phyloP scores from a whole-genome alignment of 768 basidiomycete genomes.

The Tricholoma furcatifolium region DNA sequence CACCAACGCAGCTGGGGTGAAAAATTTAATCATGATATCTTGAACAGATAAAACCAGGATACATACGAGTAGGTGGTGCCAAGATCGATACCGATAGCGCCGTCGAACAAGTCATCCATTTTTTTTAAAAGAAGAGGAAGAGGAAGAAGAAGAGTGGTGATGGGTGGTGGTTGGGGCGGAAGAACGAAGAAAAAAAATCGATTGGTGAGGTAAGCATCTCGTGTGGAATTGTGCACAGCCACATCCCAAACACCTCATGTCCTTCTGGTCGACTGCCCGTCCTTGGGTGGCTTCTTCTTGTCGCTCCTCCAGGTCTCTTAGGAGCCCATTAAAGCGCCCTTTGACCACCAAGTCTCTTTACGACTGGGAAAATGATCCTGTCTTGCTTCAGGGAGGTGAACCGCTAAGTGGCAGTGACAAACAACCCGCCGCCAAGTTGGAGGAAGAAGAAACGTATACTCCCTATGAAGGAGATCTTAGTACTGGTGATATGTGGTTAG shows the following conservation, averaged over 20 bases:
- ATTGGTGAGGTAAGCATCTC: slow-evolving; percentile 57
- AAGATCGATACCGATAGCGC: slow-evolving; percentile 95
- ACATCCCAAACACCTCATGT: slow-evolving; percentile 35
- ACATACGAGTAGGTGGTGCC: slow-evolving; percentile 96
- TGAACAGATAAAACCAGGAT: slow-evolving; percentile 1
- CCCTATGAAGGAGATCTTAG: slow-evolving; percentile 34
- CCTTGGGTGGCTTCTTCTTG: slow-evolving; percentile 35
- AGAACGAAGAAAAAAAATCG: slow-evolving; percentile 37
- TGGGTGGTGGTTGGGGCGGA: slow-evolving; percentile 39
- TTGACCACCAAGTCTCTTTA: too few species aligned
- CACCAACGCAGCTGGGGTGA: slow-evolving; percentile 84
- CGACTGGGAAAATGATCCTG: too few species aligned
- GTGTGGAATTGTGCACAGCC: slow-evolving; percentile 43
- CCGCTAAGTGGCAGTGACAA: too few species aligned
- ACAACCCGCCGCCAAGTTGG: neutral
- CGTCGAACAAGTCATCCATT: slow-evolving; percentile 93
- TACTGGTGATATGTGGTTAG: slow-evolving; percentile 54
- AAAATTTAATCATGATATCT: slow-evolving; percentile 17
- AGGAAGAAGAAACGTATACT: slow-evolving; percentile 15
- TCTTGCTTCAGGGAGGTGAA: too few species aligned
- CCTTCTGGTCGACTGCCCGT: slow-evolving; percentile 32
- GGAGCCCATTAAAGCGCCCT: slow-evolving; percentile 9
- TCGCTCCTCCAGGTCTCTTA: slow-evolving; percentile 23
- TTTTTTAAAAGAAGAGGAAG: slow-evolving; percentile 36
- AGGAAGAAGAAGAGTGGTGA: slow-evolving; percentile 28